A percentile compares a stretch with the other conserved stretches of the same genome.
phyloP scores from a whole-genome alignment of 176 grass and related monocot species.

The Musa acuminata region DNA sequence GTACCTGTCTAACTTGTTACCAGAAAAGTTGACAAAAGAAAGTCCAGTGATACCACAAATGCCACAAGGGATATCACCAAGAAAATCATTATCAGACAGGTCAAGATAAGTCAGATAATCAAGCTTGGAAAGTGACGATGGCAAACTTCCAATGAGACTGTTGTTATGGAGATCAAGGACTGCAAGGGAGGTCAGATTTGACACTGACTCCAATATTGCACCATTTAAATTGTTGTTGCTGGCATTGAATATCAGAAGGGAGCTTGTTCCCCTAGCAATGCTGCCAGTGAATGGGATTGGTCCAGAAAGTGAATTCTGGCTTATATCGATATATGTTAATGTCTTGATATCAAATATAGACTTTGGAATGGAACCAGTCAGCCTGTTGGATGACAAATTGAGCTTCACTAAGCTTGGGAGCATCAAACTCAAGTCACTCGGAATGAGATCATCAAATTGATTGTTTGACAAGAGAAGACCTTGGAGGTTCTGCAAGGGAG shows the following conservation, averaged over 20 bases:
- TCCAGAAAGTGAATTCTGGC: conserved; percentile 71
- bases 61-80: conserved; percentile 61
- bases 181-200: conserved; percentile 63
- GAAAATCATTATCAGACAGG: conserved; percentile 67
- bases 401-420: conserved; percentile 62
- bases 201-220: conserved; percentile 49
- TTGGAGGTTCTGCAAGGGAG: conserved; percentile 50
- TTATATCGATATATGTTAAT: conserved; percentile 61
- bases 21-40: conserved; percentile 66
- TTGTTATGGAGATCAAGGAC: conserved; percentile 89
- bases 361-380: conserved; percentile 54
- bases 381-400: conserved; percentile 66
- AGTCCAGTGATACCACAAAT: conserved; percentile 69
- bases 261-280: conserved; percentile 30
- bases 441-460: conserved; percentile 59
- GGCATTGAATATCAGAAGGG: conserved; percentile 68
- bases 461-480: conserved; percentile 83
- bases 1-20: conserved; percentile 44
- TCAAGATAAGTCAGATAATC: conserved; percentile 78
- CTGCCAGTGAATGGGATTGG: conserved; percentile 40
- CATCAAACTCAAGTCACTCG: conserved; percentile 41
- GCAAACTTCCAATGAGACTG: conserved; percentile 61
- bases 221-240: conserved; percentile 79
- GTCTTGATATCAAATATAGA: conserved; percentile 49
- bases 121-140: conserved; percentile 51